Evolutionary conservation across 495 filamentous ascomycete genomes (phyloP).

Genomic region (Penicillium steckii): DNA sequence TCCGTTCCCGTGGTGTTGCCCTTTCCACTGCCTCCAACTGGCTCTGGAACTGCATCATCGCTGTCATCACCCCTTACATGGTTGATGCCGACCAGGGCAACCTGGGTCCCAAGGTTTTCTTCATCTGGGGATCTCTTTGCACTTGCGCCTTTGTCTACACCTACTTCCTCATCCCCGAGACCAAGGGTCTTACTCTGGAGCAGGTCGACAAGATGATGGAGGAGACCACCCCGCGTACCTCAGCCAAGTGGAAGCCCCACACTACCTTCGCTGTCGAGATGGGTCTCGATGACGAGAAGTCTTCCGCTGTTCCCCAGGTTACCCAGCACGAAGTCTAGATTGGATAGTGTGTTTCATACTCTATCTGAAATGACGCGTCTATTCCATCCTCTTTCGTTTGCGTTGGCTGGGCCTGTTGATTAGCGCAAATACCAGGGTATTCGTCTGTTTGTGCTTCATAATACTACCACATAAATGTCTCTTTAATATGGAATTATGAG

Average conservation of each 20-base stretch:
- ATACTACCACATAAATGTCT: background rate
- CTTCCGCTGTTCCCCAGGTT: conserved; percentile 27
- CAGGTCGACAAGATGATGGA: conserved; percentile 91
- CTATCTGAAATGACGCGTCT: background rate
- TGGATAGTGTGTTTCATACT: background rate
- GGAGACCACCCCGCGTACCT: conserved; percentile 74
- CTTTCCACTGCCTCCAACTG: conserved; percentile 84
- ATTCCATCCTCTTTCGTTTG: conserved; percentile 1
- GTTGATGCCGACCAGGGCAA: conserved; percentile 63
- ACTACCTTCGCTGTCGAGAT: conserved; percentile 69
- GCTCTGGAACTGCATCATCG: conserved; percentile 79
- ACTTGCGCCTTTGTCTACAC: conserved; percentile 63
- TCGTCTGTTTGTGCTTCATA: conserved; percentile 19
- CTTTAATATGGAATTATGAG: conserved; percentile 9
- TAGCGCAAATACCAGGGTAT: conserved; percentile 18
- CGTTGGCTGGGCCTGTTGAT: conserved; percentile 10
- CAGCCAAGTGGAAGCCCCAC: conserved; percentile 72
- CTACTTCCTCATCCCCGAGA: conserved; percentile 81
- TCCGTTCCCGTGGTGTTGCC: conserved; percentile 76
- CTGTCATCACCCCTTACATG: conserved; percentile 80
- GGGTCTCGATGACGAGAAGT: conserved; percentile 50
- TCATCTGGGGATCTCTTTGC: conserved; percentile 79
- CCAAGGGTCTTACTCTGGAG: conserved; percentile 84
- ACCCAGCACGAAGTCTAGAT: conserved; percentile 35
- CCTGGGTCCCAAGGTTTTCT: conserved; percentile 78